phyloP scores from a whole-genome alignment of 1,284 basidiomycete genomes.

The Meripilus lineatus region DNA sequence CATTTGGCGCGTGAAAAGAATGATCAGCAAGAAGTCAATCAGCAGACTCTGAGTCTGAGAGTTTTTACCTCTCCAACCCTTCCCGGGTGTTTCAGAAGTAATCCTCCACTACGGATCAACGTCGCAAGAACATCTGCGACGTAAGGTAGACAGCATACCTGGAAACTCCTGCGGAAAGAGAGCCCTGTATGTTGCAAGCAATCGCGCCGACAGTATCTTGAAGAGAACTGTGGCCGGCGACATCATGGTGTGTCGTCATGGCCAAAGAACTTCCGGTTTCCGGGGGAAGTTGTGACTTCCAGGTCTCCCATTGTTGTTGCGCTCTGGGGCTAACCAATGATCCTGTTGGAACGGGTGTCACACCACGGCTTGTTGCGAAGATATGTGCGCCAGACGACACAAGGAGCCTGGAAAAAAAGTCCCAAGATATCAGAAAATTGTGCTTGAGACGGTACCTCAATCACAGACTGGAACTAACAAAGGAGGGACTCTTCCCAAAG shows the following conservation, averaged over 20 bases:
- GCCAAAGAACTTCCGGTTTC: conserved; percentile 5
- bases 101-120: conserved; percentile 49
- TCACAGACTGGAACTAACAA: conserved; percentile 35
- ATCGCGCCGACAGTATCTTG: conserved; percentile 79
- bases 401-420: conserved; percentile 34
- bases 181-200: conserved; percentile 38
- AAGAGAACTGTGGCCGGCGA: conserved; percentile 26
- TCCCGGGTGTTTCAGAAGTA: conserved; percentile 67
- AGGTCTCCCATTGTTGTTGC: conserved; percentile 50
- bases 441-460: background rate
- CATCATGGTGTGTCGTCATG: background rate
- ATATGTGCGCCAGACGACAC: conserved; percentile 47
- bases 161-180: conserved; percentile 67
- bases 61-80: conserved; percentile 60
- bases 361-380: conserved; percentile 36
- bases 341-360: conserved; percentile 34
- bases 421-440: too few relatives aligned
- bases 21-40: background rate
- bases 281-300: conserved; percentile 41
- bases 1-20: background rate
- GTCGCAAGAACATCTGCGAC: too few relatives aligned
- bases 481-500: conserved; percentile 62
- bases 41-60: background rate
- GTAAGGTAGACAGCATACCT: too few relatives aligned
- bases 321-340: conserved; percentile 47